Base-by-base conservation (phyloP, 208 protist genomes). In the Leishmania braziliensis region DNA sequence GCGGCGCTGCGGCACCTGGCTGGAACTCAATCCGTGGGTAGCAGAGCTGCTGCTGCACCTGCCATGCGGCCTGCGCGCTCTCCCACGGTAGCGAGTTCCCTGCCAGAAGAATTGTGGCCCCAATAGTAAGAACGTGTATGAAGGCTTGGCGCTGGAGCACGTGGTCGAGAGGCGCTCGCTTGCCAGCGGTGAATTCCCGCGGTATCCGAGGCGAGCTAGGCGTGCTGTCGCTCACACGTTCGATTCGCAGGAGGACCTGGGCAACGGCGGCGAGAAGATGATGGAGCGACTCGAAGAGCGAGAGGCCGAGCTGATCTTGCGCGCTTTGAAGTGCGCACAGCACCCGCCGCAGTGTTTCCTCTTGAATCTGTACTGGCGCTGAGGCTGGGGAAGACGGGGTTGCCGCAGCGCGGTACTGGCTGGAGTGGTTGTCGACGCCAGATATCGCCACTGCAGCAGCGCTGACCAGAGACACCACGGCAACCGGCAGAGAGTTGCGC, bases 261-360 rank as follows among this genome's bases (percentile, higher is more conserved):
- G 75, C 75, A 5, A 80, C 33, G 72, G 75, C 36, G 4, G 82
- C 80, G 18, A 84, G 72, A 16, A 84, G 33, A 73, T 84, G 84
- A 16, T 82, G 54, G 56, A 85, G 62, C 2, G 82, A 77, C 77
- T 88, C 87, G 56, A 88, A 73, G 18, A 86, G n/a, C 46, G 29
- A 43, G 8, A 75, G 53, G 5, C 81, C 84, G 50, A 90, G 43
- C 62, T 72, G 63, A 56, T 43, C 33, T 71, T 81, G 79, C 43
- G 80, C 78, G 48, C 29, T 53, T 63, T 75, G 78, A 48, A 90
- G 73, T n/a, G 73, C 81, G 6, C 39, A 23, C 48, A 86, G 23
- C 53, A 82, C 79, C 23, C 54, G 70, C 20, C 79, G 81, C 36
- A 63, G 36, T 26, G 51, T 51, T 56, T 82, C 79, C 51, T 80